A percentile compares a stretch with the other conserved stretches of the same genome.
These are phyloP conservation scores for Ganoderma leucocontextum DNA, from an alignment of 1,284 basidiomycete genomes.

Conservation along the genomic window DNA sequence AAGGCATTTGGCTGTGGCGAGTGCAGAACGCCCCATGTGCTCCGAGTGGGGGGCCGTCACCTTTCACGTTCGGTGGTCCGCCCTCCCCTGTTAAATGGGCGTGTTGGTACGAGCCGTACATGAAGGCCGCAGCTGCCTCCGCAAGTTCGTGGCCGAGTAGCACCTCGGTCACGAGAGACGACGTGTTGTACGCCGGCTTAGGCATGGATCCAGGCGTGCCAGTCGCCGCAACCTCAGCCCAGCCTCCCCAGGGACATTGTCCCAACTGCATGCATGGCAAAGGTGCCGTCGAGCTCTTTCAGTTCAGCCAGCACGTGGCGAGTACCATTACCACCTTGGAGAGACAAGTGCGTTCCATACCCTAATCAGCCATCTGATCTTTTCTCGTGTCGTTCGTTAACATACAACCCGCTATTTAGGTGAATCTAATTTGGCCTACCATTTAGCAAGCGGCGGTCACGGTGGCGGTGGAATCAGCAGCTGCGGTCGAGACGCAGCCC, in stretches of 20 bases:
- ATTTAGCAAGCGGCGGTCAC: neutral
- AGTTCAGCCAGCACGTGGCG: constrained; percentile 3
- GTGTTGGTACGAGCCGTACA: constrained; percentile 1
- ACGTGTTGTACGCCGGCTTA: neutral
- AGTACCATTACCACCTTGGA: neutral
- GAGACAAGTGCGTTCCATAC: neutral
- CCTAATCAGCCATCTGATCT: neutral
- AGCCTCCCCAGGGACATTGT: neutral
- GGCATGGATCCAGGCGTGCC: neutral
- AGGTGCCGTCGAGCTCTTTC: neutral
- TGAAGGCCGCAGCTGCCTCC: neutral
- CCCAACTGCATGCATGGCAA: neutral
- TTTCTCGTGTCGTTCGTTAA: neutral
- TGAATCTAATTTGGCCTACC: neutral
- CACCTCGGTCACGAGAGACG: neutral
- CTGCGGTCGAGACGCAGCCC: neutral
- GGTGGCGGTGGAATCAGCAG: too few relatives aligned
- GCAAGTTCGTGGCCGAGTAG: neutral
- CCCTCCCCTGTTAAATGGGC: neutral
- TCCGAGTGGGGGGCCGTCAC: neutral
- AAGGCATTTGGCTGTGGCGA: neutral
- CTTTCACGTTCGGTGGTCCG: neutral
- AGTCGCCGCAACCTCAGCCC: too few relatives aligned
- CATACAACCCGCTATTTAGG: neutral
- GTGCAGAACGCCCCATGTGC: neutral